Percentiles rank a stretch among this genome's conserved stretches.
Conservation (phyloP, 495 filamentous ascomycete species). For the Aspergillus biplanus region DNA sequence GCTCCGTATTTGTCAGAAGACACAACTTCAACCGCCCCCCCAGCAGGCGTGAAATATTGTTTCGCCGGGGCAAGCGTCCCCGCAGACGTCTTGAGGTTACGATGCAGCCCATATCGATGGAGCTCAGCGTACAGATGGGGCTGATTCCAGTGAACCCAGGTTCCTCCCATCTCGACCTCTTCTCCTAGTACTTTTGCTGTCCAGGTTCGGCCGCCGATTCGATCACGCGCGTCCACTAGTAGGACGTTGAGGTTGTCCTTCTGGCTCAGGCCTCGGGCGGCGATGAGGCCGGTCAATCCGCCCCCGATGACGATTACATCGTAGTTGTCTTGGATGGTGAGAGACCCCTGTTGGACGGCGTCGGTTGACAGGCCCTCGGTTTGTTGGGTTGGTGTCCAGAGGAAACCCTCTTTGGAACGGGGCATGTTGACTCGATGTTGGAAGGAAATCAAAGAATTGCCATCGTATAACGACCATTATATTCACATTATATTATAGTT, state of each 20-base stretch:
- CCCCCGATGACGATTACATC: constrained; percentile 36
- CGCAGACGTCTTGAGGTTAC: constrained; percentile 21
- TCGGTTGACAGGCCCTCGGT: constrained; percentile 11
- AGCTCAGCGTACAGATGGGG: constrained; percentile 31
- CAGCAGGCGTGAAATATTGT: constrained; percentile 11
- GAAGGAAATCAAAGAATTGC: too few species aligned
- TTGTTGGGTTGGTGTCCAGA: constrained; percentile 14
- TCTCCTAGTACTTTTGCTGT: constrained; percentile 27
- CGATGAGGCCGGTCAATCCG: constrained; percentile 33
- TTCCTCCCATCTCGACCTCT: constrained; percentile 37
- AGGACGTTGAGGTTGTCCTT: constrained; percentile 22
- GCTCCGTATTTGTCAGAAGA: background rate
- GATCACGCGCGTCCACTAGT: constrained; percentile 40
- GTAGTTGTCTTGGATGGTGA: background rate
- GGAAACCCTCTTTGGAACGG: constrained; percentile 15
- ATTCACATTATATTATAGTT: too few species aligned
- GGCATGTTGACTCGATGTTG: constrained; percentile 12
- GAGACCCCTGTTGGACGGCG: constrained; percentile 5
- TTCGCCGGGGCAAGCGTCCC: constrained; percentile 13
- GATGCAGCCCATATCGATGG: constrained; percentile 27
- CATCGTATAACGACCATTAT: too few species aligned
- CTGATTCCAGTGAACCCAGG: constrained; percentile 35
- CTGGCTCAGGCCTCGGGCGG: constrained; percentile 30
- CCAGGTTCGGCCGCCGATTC: constrained; percentile 39
- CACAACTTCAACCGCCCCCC: background rate